Conservation (phyloP, 495 filamentous ascomycete species). For the Talaromyces wortmannii region DNA sequence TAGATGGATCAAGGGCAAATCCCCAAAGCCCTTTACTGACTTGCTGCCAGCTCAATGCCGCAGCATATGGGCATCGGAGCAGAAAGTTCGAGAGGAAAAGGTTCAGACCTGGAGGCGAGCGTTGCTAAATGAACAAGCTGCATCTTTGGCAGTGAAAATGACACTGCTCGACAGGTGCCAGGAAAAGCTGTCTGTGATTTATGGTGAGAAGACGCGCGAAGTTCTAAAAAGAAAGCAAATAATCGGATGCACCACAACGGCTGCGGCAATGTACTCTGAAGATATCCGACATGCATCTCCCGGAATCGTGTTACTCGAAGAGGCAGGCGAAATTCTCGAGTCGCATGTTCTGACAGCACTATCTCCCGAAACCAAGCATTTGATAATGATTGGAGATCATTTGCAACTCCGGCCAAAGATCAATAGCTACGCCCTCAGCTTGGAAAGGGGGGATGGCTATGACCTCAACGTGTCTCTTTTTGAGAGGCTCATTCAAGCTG, state of each 20-base stretch:
- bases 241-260: constrained; percentile 72
- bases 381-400: constrained; percentile 74
- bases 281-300: constrained; percentile 44
- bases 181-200: constrained; percentile 26
- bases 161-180: constrained; percentile 36
- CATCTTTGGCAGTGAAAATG: constrained; percentile 24
- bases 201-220: constrained; percentile 34
- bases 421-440: constrained; percentile 54
- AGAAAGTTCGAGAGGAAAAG: constrained; percentile 21
- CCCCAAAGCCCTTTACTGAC: constrained; percentile 34
- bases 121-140: constrained; percentile 43
- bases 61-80: constrained; percentile 49
- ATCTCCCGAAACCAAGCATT: constrained; percentile 50
- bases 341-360: constrained; percentile 63
- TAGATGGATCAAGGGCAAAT: constrained; percentile 46
- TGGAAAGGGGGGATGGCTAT: constrained; percentile 62
- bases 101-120: constrained; percentile 39
- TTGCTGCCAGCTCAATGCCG: constrained; percentile 13
- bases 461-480: constrained; percentile 69
- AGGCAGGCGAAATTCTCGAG: constrained; percentile 76
- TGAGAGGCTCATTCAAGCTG: constrained; percentile 56
- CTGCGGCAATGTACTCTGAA: constrained; percentile 54
- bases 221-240: constrained; percentile 51
- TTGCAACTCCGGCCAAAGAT: constrained; percentile 69
- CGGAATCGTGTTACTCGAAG: constrained; percentile 55